These are phyloP conservation scores for Astrephomene gubernaculifera DNA, from an alignment of 139 green algal genomes.

Conservation along the genomic window DNA sequence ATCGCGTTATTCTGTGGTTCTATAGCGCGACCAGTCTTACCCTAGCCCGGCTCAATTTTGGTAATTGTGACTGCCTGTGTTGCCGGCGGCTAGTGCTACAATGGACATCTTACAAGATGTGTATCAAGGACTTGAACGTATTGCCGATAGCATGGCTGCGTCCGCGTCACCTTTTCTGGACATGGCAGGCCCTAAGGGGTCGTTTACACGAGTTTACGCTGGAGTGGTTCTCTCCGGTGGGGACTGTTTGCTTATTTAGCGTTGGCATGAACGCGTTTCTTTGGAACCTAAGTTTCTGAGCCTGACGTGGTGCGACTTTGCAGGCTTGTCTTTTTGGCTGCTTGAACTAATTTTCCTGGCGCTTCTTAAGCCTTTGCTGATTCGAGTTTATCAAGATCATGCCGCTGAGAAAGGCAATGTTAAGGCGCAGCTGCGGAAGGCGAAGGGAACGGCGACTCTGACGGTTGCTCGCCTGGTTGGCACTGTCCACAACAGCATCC, in stretches of 20 bases:
- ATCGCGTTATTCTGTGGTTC: too few relatives aligned
- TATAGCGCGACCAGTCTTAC: too few relatives aligned
- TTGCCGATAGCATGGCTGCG: neutral
- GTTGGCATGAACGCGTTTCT: too few relatives aligned
- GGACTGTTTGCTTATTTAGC: too few relatives aligned
- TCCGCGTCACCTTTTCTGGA: neutral
- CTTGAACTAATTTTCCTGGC: neutral
- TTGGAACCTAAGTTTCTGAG: too few relatives aligned
- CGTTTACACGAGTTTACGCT: neutral
- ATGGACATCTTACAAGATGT: neutral
- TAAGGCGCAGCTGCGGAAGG: slow-evolving; percentile 19
- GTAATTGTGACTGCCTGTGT: too few relatives aligned
- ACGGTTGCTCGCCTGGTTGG: slow-evolving; percentile 13
- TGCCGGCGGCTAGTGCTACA: neutral
- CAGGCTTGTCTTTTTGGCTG: slow-evolving; percentile 1
- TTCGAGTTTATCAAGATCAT: neutral
- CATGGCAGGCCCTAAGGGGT: neutral
- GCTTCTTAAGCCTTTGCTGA: neutral
- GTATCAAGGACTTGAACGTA: neutral
- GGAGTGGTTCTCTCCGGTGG: too few relatives aligned
- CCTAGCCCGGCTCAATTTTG: too few relatives aligned
- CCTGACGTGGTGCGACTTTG: too few relatives aligned
- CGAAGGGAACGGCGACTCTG: neutral
- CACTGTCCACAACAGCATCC: slow-evolving; percentile 20
- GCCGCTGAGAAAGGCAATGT: neutral